Conservation (phyloP, 1,284 basidiomycete genomes). For the Polyporus tsugae region DNA sequence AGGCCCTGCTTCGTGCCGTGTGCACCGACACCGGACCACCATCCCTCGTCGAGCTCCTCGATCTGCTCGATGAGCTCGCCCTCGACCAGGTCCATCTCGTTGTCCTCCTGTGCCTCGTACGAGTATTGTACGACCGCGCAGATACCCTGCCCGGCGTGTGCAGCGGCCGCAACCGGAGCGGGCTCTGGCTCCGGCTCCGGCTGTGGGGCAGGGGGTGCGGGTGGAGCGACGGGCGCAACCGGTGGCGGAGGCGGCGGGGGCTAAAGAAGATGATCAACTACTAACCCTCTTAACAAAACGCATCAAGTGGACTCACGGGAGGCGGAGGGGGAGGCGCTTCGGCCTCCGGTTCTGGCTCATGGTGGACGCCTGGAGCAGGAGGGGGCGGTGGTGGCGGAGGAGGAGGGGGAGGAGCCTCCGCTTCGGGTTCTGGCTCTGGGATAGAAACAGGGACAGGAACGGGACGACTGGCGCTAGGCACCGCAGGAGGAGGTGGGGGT, state of each 20-base stretch:
- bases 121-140: conserved; percentile 77
- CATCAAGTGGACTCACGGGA: conserved; percentile 28
- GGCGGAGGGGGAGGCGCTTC: conserved; percentile 37
- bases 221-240: conserved; percentile 26
- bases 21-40: conserved; percentile 83
- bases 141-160: conserved; percentile 54
- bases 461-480: conserved; percentile 40
- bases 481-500: conserved; percentile 43
- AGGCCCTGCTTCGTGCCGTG: conserved; percentile 72
- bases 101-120: conserved; percentile 86
- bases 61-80: conserved; percentile 86
- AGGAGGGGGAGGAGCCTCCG: conserved; percentile 40
- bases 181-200: conserved; percentile 48
- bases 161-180: conserved; percentile 38
- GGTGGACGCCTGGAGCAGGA: conserved; percentile 32
- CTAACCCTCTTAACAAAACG: neutral
- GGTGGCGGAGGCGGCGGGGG: conserved; percentile 43
- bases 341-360: conserved; percentile 36
- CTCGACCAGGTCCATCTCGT: conserved; percentile 83
- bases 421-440: conserved; percentile 42
- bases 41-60: conserved; percentile 85
- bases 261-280: neutral
- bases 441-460: conserved; percentile 25
- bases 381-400: conserved; percentile 46
- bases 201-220: conserved; percentile 53